These are phyloP conservation scores for Dioszegia crocea DNA, from an alignment of 768 basidiomycete species.

Conservation along the genomic window DNA sequence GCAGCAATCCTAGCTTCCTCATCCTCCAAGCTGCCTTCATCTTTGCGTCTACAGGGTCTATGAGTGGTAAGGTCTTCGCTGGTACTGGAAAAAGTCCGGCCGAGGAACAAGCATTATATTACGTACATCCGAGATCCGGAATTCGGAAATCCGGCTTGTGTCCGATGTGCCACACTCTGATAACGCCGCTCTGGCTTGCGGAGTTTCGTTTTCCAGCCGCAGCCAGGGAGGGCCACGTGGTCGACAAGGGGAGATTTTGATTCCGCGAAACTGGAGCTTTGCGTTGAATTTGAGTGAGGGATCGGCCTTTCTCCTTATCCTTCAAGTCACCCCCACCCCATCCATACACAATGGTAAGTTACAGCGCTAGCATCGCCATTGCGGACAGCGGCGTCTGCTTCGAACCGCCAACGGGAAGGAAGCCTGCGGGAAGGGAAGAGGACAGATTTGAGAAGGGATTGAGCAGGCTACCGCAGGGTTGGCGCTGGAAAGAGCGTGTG, in stretches of 20 bases:
- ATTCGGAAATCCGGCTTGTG: background rate
- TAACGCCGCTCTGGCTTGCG: background rate
- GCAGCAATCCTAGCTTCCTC: background rate
- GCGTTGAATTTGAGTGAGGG: background rate
- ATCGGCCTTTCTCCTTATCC: conserved; percentile 1
- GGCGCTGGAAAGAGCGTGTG: too few relatives aligned
- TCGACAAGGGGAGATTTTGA: background rate
- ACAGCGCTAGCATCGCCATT: background rate
- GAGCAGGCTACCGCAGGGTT: too few relatives aligned
- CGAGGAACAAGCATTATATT: background rate
- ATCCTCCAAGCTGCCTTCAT: conserved; percentile 7
- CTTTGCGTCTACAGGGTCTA: background rate
- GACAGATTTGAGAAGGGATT: too few relatives aligned
- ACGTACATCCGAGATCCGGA: too few relatives aligned
- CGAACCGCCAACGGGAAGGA: too few relatives aligned
- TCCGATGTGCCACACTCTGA: background rate
- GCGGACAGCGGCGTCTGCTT: too few relatives aligned
- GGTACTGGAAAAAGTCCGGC: background rate
- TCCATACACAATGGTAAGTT: conserved; percentile 9
- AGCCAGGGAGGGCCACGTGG: background rate
- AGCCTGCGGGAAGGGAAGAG: too few relatives aligned
- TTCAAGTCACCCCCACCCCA: conserved; percentile 1
- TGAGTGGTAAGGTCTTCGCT: background rate
- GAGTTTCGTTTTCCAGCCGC: background rate
- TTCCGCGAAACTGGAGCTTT: conserved; percentile 8